phyloP scores from a whole-genome alignment of 164 flowering plant species.

The Aristolochia fimbriata region DNA sequence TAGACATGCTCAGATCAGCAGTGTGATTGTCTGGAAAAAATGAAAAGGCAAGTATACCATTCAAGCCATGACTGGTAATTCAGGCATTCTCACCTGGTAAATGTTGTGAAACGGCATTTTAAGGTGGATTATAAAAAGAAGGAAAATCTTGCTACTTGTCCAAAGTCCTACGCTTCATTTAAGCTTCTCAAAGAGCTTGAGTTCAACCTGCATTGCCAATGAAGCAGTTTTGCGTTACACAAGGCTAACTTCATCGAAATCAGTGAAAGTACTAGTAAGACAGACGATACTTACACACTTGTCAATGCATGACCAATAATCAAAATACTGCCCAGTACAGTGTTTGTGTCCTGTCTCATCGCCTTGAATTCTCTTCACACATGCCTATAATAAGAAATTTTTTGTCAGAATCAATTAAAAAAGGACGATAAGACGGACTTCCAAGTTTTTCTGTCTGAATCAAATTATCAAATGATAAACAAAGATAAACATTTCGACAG shows the following conservation, averaged over 20 bases:
- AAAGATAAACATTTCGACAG: neutral
- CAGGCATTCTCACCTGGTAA: too few species aligned
- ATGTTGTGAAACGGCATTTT: too few species aligned
- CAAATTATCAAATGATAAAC: neutral
- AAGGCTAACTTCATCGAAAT: neutral
- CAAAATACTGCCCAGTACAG: slow-evolving; percentile 91
- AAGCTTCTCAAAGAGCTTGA: slow-evolving; percentile 39
- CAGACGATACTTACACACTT: slow-evolving; percentile 54
- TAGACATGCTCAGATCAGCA: too few species aligned
- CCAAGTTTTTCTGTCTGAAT: too few species aligned
- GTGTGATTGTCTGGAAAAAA: too few species aligned
- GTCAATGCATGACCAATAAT: slow-evolving; percentile 82
- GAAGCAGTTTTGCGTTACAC: slow-evolving; percentile 2
- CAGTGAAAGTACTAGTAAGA: neutral
- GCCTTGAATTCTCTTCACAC: slow-evolving; percentile 65
- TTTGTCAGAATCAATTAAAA: neutral
- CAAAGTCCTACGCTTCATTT: slow-evolving; percentile 20
- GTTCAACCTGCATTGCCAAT: slow-evolving; percentile 42
- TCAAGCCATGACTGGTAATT: too few species aligned
- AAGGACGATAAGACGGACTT: too few species aligned
- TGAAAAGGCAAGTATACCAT: too few species aligned
- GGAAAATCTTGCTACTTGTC: too few species aligned
- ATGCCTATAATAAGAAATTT: slow-evolving; percentile 33
- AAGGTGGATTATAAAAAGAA: too few species aligned
- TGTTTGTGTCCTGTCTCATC: slow-evolving; percentile 82